Conservation (phyloP, 2,329 filamentous ascomycete species). For the Pseudogymnoascus sp. region DNA sequence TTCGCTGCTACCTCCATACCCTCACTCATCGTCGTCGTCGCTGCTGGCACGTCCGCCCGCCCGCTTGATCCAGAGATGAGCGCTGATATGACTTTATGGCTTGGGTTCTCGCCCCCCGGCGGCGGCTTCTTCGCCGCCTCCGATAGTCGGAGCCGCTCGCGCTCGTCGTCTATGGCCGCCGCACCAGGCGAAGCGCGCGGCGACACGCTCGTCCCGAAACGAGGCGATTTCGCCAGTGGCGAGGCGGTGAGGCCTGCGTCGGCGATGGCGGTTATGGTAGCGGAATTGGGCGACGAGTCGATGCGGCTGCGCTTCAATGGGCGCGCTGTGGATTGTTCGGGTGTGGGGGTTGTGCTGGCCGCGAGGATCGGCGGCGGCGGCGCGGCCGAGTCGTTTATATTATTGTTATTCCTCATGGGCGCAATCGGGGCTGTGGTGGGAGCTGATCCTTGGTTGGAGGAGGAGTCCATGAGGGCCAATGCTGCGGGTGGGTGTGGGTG, state of each 20-base stretch:
- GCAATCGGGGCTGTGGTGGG: slow-evolving; percentile 16
- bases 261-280: slow-evolving; percentile 20
- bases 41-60: slow-evolving; percentile 41
- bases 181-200: slow-evolving; percentile 33
- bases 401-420: slow-evolving; percentile 16
- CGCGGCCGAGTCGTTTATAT: slow-evolving; percentile 13
- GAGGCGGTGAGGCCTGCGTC: slow-evolving; percentile 22
- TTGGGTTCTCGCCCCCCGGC: slow-evolving; percentile 40
- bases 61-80: slow-evolving; percentile 47
- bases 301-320: slow-evolving; percentile 25
- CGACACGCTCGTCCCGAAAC: slow-evolving; percentile 27
- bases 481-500: background rate
- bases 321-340: slow-evolving; percentile 19
- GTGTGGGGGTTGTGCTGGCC: slow-evolving; percentile 13
- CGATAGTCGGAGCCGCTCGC: slow-evolving; percentile 33
- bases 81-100: slow-evolving; percentile 43
- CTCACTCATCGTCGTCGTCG: slow-evolving; percentile 24
- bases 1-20: slow-evolving; percentile 24
- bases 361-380: slow-evolving; percentile 12
- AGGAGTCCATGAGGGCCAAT: slow-evolving; percentile 23
- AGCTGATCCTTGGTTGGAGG: slow-evolving; percentile 22
- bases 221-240: slow-evolving; percentile 26
- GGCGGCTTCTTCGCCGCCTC: slow-evolving; percentile 36
- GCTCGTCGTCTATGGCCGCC: slow-evolving; percentile 46
- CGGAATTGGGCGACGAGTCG: slow-evolving; percentile 19